Conservation (phyloP, 352 stramenopile genomes). For the Pythium plurisporium region DNA sequence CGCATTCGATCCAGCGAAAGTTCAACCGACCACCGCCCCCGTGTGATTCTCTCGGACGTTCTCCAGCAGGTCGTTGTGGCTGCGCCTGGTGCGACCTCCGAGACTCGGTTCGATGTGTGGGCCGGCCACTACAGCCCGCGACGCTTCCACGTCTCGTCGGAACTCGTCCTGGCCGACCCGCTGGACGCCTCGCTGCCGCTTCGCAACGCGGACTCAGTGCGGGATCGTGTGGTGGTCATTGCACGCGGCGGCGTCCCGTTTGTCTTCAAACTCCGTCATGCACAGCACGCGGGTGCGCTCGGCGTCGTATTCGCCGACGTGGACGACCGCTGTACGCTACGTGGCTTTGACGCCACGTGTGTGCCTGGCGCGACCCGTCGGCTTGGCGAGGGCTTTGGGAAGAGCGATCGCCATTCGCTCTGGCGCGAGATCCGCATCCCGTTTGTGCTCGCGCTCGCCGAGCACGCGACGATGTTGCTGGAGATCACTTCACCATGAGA, state of each 20-base stretch:
- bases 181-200: conserved; percentile 48
- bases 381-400: conserved; percentile 54
- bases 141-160: conserved; percentile 59
- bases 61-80: conserved; percentile 33
- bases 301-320: conserved; percentile 61
- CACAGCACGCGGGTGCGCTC: conserved; percentile 58
- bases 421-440: conserved; percentile 62
- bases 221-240: conserved; percentile 56
- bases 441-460: conserved; percentile 42
- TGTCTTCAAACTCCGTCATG: conserved; percentile 63
- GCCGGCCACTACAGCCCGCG: conserved; percentile 58
- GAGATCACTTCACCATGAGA: conserved; percentile 8
- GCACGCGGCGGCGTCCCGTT: conserved; percentile 48
- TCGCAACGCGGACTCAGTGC: conserved; percentile 41
- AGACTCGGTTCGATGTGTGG: conserved; percentile 51
- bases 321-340: conserved; percentile 33
- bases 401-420: conserved; percentile 42
- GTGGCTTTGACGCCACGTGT: conserved; percentile 65
- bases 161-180: conserved; percentile 62
- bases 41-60: conserved; percentile 47
- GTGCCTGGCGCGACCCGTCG: conserved; percentile 48
- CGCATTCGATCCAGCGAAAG: neutral
- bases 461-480: conserved; percentile 33
- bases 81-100: neutral
- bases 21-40: neutral